Conservation (phyloP, 495 filamentous ascomycete species). For the Articulospora tetracladia region DNA sequence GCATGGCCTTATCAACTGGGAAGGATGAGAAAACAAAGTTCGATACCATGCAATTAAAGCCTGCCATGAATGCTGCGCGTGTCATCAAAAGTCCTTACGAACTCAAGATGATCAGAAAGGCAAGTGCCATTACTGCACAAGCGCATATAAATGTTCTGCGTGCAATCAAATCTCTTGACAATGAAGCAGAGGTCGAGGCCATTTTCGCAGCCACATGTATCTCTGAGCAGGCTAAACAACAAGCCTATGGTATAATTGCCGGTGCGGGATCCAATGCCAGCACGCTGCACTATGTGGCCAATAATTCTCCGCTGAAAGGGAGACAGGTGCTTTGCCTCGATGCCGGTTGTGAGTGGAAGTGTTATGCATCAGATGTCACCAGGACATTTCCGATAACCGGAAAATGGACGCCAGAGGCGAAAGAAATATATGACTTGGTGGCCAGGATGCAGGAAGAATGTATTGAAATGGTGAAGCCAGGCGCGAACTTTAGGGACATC, state of each 20-base stretch:
- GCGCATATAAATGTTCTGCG: conserved; percentile 69
- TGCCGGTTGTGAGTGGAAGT: conserved; percentile 78
- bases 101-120: conserved; percentile 69
- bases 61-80: conserved; percentile 68
- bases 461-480: conserved; percentile 60
- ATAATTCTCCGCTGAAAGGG: conserved; percentile 64
- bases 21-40: conserved; percentile 43
- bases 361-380: conserved; percentile 90
- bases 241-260: conserved; percentile 86
- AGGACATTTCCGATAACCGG: conserved; percentile 72
- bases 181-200: conserved; percentile 81
- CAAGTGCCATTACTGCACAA: conserved; percentile 68
- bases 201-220: conserved; percentile 69
- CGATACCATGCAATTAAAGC: conserved; percentile 37
- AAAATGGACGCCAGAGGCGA: conserved; percentile 59
- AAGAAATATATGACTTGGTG: conserved; percentile 70
- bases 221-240: conserved; percentile 64
- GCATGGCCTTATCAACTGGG: conserved; percentile 27
- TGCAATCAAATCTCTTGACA: conserved; percentile 54
- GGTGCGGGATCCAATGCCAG: conserved; percentile 74
- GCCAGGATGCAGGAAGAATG: conserved; percentile 79
- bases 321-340: conserved; percentile 76
- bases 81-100: conserved; percentile 81
- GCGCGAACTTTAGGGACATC: conserved; percentile 61
- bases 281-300: conserved; percentile 80